Percentiles rank a stretch among this genome's conserved stretches.
Conservation (phyloP, 306 rosid species). For the Amphicarpaea edgeworthii region DNA sequence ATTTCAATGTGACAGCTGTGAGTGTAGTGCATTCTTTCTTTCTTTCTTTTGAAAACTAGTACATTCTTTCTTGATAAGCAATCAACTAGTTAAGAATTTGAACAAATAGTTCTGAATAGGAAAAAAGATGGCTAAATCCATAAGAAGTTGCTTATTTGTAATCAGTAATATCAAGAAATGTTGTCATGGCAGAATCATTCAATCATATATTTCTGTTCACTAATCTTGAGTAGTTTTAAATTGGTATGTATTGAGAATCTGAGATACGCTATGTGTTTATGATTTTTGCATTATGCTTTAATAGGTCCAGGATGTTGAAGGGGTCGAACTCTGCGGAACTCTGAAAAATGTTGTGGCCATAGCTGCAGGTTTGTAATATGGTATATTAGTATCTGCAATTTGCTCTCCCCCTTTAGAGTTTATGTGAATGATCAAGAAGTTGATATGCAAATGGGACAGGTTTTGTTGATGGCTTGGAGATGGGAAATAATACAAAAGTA, state of each 20-base stretch:
- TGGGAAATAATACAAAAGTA: slow-evolving; percentile 98
- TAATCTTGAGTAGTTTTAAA: background rate
- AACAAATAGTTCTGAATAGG: background rate
- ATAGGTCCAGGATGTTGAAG: slow-evolving; percentile 94
- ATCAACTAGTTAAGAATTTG: background rate
- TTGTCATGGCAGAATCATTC: background rate
- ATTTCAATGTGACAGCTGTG: slow-evolving; percentile 79
- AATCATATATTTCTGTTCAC: background rate
- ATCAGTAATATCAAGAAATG: background rate
- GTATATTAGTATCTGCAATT: slow-evolving; percentile 14
- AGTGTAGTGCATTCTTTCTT: slow-evolving; percentile 58
- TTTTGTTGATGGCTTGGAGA: slow-evolving; percentile 97
- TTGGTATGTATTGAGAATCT: slow-evolving; percentile 16
- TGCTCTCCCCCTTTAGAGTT: slow-evolving; percentile 16
- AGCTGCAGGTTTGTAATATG: slow-evolving; percentile 76
- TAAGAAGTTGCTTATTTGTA: background rate
- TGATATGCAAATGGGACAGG: slow-evolving; percentile 59
- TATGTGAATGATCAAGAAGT: slow-evolving; percentile 42
- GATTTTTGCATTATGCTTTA: slow-evolving; percentile 35
- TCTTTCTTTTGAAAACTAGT: too few species aligned
- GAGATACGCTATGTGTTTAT: slow-evolving; percentile 24
- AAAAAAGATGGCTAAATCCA: background rate
- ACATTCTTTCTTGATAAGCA: slow-evolving; percentile 8
- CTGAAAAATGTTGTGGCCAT: slow-evolving; percentile 94
- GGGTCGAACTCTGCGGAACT: slow-evolving; percentile 96